These are phyloP conservation scores for Sclerotinia nivalis DNA, from an alignment of 2,329 filamentous ascomycete species.

Conservation along the genomic window DNA sequence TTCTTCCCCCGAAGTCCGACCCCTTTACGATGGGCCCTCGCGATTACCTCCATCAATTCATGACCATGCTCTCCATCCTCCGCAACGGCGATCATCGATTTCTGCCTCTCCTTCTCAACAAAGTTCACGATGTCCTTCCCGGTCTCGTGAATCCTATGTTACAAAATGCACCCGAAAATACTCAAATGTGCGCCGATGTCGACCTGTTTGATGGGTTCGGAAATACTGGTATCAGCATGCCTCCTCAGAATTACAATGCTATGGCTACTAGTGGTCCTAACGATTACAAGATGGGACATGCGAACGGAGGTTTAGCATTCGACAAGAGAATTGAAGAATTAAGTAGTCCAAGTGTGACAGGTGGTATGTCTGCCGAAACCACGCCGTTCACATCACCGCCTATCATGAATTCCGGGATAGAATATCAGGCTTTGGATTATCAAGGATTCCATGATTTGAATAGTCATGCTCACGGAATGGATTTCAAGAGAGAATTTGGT, in stretches of 20 bases:
- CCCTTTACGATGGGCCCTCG: conserved; percentile 67
- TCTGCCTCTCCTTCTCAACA: conserved; percentile 72
- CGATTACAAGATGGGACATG: conserved; percentile 39
- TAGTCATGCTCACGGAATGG: conserved; percentile 16
- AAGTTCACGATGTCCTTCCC: conserved; percentile 72
- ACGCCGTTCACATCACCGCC: conserved; percentile 26
- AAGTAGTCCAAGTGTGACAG: conserved; percentile 29
- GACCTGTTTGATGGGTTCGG: conserved; percentile 69
- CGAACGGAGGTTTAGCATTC: conserved; percentile 28
- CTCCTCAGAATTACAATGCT: conserved; percentile 35
- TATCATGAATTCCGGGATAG: conserved; percentile 23
- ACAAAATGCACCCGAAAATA: conserved; percentile 57
- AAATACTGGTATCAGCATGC: conserved; percentile 56
- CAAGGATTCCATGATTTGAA: conserved; percentile 22
- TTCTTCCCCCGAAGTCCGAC: conserved; percentile 59
- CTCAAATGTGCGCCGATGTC: conserved; percentile 44
- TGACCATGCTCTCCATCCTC: conserved; percentile 66
- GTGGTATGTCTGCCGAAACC: conserved; percentile 18
- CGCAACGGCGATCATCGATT: conserved; percentile 77
- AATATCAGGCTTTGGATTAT: conserved; percentile 27
- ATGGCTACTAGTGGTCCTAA: conserved; percentile 32
- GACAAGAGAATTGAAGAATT: conserved; percentile 39
- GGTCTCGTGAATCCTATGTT: conserved; percentile 61
- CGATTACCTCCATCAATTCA: conserved; percentile 70
- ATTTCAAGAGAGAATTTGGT: conserved; percentile 23